Evolutionary conservation across 768 basidiomycete species (phyloP).

Genomic region (Naganishia vishniacii): DNA sequence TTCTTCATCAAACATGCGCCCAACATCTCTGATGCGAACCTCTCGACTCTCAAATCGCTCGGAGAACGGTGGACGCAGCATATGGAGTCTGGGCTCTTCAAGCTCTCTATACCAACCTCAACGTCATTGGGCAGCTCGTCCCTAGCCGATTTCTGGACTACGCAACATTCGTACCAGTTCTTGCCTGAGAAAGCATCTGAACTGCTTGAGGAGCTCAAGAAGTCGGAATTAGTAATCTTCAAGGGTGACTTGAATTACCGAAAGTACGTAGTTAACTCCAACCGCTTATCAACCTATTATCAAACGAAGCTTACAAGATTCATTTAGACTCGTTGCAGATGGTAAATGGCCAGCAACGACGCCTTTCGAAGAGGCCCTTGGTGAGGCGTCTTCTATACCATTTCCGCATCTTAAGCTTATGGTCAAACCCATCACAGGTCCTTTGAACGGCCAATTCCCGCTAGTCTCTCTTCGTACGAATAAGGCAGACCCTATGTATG

Average conservation of each 20-base stretch:
- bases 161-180: conserved; percentile 45
- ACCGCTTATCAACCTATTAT: neutral
- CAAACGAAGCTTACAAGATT: neutral
- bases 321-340: conserved; percentile 75
- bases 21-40: conserved; percentile 41
- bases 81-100: conserved; percentile 65
- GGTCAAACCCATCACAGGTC: conserved; percentile 53
- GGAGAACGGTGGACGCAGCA: conserved; percentile 68
- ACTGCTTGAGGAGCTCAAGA: conserved; percentile 53
- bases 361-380: conserved; percentile 63
- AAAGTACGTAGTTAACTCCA: conserved; percentile 65
- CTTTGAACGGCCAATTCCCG: conserved; percentile 70
- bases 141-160: conserved; percentile 48
- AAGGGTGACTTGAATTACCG: conserved; percentile 68
- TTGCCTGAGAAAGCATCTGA: conserved; percentile 45
- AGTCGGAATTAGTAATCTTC: conserved; percentile 43
- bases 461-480: conserved; percentile 81
- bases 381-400: conserved; percentile 20
- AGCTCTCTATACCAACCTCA: conserved; percentile 62
- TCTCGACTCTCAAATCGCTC: conserved; percentile 54
- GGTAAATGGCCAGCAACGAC: conserved; percentile 79
- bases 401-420: neutral
- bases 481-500: conserved; percentile 81
- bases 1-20: conserved; percentile 57
- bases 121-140: conserved; percentile 57